phyloP scores from a whole-genome alignment of 2,329 filamentous ascomycete genomes.

The Nemania sp. region DNA sequence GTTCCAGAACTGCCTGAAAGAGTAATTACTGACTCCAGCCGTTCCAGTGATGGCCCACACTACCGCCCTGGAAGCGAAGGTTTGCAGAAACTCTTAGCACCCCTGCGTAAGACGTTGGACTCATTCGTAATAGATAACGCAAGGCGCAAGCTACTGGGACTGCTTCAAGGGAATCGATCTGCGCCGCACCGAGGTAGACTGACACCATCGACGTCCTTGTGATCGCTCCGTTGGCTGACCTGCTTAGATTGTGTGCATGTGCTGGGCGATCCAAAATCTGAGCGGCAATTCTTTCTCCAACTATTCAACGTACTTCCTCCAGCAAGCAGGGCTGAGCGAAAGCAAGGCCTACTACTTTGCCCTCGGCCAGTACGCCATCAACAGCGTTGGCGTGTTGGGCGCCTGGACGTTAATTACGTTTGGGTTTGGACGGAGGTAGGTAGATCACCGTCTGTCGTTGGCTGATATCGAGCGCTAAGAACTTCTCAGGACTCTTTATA shows the following conservation, averaged over 20 bases:
- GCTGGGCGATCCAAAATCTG: conserved; percentile 66
- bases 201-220: not conserved
- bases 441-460: not conserved
- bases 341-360: conserved; percentile 60
- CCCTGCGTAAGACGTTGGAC: not conserved
- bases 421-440: conserved; percentile 69
- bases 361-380: conserved; percentile 68
- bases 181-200: conserved; percentile 72
- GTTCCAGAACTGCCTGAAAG: no score
- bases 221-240: conserved; percentile 9
- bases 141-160: conserved; percentile 74
- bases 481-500: conserved; percentile 62
- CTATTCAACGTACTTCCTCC: conserved; percentile 65
- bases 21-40: no score
- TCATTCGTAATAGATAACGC: conserved; percentile 58
- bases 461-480: conserved; percentile 37
- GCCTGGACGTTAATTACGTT: conserved; percentile 79
- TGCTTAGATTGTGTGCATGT: conserved; percentile 61
- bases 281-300: conserved; percentile 67
- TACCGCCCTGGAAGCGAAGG: conserved; percentile 72
- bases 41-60: conserved; percentile 96
- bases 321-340: conserved; percentile 59
- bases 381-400: conserved; percentile 80
- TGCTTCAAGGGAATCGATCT: conserved; percentile 81
- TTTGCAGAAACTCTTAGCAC: conserved; percentile 5